Percentiles rank a stretch among this genome's conserved stretches.
phyloP scores from a whole-genome alignment of 148 eudicot species.

The Heliamphora exappendiculata region DNA sequence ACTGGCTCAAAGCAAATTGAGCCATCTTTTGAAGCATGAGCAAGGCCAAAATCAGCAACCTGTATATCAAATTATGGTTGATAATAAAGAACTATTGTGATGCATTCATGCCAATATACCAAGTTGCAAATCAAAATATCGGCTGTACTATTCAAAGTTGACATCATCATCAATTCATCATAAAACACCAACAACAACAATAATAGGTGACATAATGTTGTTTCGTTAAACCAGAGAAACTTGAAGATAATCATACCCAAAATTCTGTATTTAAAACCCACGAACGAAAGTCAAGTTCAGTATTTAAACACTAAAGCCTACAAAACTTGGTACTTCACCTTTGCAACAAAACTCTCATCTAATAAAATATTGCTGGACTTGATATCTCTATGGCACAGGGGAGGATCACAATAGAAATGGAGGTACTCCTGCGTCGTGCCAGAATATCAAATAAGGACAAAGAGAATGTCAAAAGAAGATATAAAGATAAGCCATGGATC shows the following conservation, averaged over 20 bases:
- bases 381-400: slow-evolving; percentile 93
- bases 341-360: slow-evolving; percentile 73
- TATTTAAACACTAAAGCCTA: background rate
- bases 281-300: background rate
- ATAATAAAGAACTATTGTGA: background rate
- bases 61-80: slow-evolving; percentile 21
- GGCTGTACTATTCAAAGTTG: background rate
- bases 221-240: background rate
- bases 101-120: background rate
- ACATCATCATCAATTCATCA: no score
- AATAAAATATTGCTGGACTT: slow-evolving; percentile 94
- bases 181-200: background rate
- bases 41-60: slow-evolving; percentile 99
- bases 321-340: slow-evolving; percentile 38
- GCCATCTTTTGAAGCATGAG: slow-evolving; percentile 83
- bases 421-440: slow-evolving; percentile 82
- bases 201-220: background rate
- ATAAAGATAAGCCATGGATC: background rate
- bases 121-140: background rate
- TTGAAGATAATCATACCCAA: background rate
- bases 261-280: background rate
- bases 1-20: slow-evolving; percentile 84
- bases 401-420: slow-evolving; percentile 93
- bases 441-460: slow-evolving; percentile 9
- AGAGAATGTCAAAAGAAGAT: background rate